phyloP scores from a whole-genome alignment of 2,329 filamentous ascomycete species.

The Rhynchosporium graminicola region DNA sequence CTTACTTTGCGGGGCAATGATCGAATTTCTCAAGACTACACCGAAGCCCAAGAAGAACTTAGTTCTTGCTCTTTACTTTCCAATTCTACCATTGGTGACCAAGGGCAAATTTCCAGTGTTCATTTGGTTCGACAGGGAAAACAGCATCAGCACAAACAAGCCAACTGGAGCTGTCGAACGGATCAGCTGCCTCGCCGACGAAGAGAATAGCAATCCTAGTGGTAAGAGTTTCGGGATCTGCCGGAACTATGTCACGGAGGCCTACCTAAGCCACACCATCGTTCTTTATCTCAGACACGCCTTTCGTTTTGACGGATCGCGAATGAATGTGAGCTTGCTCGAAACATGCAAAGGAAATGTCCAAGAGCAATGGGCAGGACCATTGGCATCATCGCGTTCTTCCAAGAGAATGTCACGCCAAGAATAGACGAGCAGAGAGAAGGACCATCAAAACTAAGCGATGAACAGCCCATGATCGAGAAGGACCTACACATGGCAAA shows the following conservation, averaged over 20 bases:
- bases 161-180: neutral
- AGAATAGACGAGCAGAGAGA: neutral
- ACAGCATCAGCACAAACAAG: neutral
- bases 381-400: conserved; percentile 1
- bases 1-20: neutral
- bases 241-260: neutral
- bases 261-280: neutral
- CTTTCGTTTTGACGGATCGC: conserved; percentile 1
- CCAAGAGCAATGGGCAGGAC: neutral
- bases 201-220: neutral
- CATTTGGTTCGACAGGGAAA: conserved; percentile 4
- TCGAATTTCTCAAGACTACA: neutral
- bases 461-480: neutral
- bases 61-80: conserved; percentile 4
- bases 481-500: neutral
- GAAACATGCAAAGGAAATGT: neutral
- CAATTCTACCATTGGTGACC: neutral
- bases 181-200: neutral
- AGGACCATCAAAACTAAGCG: neutral
- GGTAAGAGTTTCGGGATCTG: neutral
- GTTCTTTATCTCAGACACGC: neutral
- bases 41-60: neutral
- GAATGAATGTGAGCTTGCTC: neutral
- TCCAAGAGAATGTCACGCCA: neutral
- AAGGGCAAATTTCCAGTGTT: neutral